Evolutionary conservation across 257 asterid species (phyloP), one percentile per base, ranked within the genome.

Genomic region (Asclepias syriaca): DNA sequence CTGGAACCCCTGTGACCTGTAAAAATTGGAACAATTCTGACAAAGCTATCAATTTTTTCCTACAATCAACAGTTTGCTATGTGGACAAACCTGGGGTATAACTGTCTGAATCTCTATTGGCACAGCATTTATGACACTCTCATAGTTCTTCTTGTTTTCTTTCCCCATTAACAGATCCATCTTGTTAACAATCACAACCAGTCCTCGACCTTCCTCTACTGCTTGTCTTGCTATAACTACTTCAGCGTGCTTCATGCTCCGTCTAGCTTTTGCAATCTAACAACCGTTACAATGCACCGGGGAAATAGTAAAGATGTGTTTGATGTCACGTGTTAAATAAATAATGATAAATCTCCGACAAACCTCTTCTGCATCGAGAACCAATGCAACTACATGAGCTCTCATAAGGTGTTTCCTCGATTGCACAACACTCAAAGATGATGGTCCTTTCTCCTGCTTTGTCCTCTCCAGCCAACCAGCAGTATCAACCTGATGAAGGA

Each of bases 381-480:
- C 97, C 82, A 94, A 83, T 8, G 96, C 98, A 73, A 94, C 90
- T 50, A 91, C 86, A 65, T 94, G 99, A 60, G 99, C 99, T 85
- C 99, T 83, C 99, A 91, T 87, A 75, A 94, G 97, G 84, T 94
- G 90, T 81, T 94, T 91, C 84, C 96, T 87, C 50, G 99, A 89
- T 78, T 94, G 99, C 83, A 91, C 87, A 69, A 91, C 84, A 85
- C 99, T 94, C 84, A 94, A 87, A 64, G 95, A 87, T 60, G 97
- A 83, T 74, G 99, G 96, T 49, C 97, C 97, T 85, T 85, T 94
- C 72, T 91, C 97, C 82, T 86, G 96, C 83, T 89, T 86, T 71
- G 97, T 90, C 82, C 99, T 88, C 71, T 85, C 98, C 87, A 94
- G 80, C 99, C 99, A 94, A 74, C 99, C 99, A 66, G 99, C 97